Evolutionary conservation across 208 protist species (phyloP), one percentile per base, ranked within the genome.

Genomic region (Trypanosoma boissoni): DNA sequence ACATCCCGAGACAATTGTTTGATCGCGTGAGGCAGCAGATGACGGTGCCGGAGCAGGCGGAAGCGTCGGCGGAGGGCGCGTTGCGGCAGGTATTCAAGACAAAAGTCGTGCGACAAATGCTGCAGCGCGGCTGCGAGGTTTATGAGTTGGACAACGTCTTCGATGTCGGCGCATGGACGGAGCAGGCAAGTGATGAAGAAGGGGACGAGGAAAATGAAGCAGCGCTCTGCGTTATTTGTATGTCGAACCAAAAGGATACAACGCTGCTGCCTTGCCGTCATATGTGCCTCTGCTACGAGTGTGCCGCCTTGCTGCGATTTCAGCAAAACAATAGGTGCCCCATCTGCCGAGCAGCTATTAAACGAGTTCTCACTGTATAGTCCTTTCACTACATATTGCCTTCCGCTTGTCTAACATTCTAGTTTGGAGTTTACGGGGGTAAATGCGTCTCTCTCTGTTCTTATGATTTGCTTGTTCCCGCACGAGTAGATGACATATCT

Each of bases 181-280:
- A 57, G 18, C 23, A 44, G 20, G 23, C 18, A 26, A 46, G 57
- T 8, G 54, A 53, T 2, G 55, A 23, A 4, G 39, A 58, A 1
- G 67, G 70, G 3, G 59, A 69, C 5, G 76, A 70, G 2, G 68
- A 76, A 14, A 73, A 80, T 20, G 77, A 77, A 8, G 54, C 34
- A 9, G 58, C 72, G 9, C 27, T 83, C 46, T 98, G 94, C 56
- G 88, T 95, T 0, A 74, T 98, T 37, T 98, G 94, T 59, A 68
- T 98, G 12, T 75, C 71, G 5, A 94, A 94, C 21, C 55, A 46
- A 14, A 77, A 78, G 45, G 74, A 97, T 64, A 97, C 91, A 7
- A 86, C 78, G 8, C 70, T 97, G n/a, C 68, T 97, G 26, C 94
- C 94, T 7, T 98, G 94, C 65, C 77, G 94, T 0, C 92, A 97